Percentiles rank a stretch among this genome's conserved stretches.
phyloP scores from a whole-genome alignment of 2,329 filamentous ascomycete genomes.

The Penicillium italicum region DNA sequence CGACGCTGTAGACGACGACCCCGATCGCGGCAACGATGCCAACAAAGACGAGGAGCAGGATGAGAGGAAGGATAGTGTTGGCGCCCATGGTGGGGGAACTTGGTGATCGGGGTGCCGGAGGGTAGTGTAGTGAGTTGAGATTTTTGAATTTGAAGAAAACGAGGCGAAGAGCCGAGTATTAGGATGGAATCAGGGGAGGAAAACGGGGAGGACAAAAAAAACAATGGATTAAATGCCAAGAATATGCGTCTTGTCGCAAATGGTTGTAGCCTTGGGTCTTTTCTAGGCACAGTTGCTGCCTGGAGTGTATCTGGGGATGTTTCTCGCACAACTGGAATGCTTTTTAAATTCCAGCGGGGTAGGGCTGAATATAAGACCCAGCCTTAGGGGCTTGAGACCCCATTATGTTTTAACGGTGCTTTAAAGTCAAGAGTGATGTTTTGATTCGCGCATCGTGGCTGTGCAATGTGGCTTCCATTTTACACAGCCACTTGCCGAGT shows the following conservation, averaged over 20 bases:
- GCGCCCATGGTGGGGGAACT: conserved; percentile 17
- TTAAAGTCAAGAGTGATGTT: neutral
- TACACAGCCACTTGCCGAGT: neutral
- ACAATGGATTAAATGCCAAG: conserved; percentile 1
- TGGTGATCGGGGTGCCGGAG: neutral
- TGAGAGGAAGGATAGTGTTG: conserved; percentile 51
- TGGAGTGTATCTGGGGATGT: neutral
- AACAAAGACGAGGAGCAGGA: conserved; percentile 55
- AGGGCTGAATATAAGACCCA: neutral
- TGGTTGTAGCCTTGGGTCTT: neutral
- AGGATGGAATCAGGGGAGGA: neutral
- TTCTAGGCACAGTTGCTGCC: conserved; percentile 5
- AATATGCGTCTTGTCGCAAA: neutral
- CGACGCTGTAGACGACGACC: conserved; percentile 57
- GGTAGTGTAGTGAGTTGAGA: neutral
- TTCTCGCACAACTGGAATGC: neutral
- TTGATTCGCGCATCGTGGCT: neutral
- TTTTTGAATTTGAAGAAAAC: neutral
- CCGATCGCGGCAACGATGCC: conserved; percentile 51
- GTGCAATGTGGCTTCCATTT: neutral
- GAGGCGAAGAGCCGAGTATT: neutral
- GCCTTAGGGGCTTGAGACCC: neutral
- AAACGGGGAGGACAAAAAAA: neutral
- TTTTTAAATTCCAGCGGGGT: neutral
- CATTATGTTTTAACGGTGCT: neutral